Evolutionary conservation across 345 rosid genomes (phyloP).

Genomic region (rapeseed (Brassica napus)): Da-Ae NC_063450.1:43305001-43305500

Average conservation of each 20-base stretch:
- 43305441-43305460: constrained; percentile 28
- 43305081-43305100: constrained; percentile 87
- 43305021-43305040: constrained; percentile 71
- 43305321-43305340: not conserved
- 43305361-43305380: constrained; percentile 19
- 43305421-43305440: not conserved
- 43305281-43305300: constrained; percentile 18
- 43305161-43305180: constrained; percentile 35
- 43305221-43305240: constrained; percentile 32
- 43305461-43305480: not conserved
- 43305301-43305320: constrained; percentile 10
- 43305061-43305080: constrained; percentile 68
- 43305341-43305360: constrained; percentile 6
- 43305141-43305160: constrained; percentile 44
- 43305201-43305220: not conserved
- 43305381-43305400: constrained; percentile 18
- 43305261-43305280: constrained; percentile 42
- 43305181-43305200: constrained; percentile 20
- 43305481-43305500: constrained; percentile 7
- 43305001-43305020: constrained; percentile 75
- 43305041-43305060: constrained; percentile 62
- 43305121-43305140: constrained; percentile 53
- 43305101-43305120: constrained; percentile 62
- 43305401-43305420: constrained; percentile 16
- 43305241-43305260: constrained; percentile 12